A percentile compares a stretch with the other conserved stretches of the same genome.
These are phyloP conservation scores for Trametes polyzona DNA, from an alignment of 1,284 basidiomycete genomes.

Conservation along the genomic window DNA sequence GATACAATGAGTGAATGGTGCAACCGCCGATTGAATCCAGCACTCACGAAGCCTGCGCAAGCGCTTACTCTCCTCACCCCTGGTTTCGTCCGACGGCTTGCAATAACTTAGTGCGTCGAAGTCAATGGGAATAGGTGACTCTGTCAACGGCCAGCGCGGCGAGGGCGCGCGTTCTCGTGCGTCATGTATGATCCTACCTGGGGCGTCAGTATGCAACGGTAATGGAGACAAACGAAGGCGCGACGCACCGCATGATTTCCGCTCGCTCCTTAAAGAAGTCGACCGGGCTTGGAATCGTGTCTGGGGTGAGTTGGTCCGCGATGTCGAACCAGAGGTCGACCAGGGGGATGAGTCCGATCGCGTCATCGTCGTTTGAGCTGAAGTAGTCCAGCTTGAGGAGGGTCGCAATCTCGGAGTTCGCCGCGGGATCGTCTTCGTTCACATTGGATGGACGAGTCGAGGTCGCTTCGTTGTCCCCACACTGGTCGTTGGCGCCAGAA, in stretches of 20 bases:
- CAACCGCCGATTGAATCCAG: neutral
- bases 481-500: too few species aligned
- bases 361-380: neutral
- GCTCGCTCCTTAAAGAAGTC: neutral
- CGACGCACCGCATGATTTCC: neutral
- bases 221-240: too few species aligned
- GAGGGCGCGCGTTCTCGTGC: neutral
- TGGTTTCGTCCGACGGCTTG: neutral
- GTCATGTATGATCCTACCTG: neutral
- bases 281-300: neutral
- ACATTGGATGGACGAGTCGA: neutral
- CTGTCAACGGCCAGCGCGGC: neutral
- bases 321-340: constrained; percentile 9
- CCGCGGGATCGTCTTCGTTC: neutral
- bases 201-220: too few species aligned
- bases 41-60: too few species aligned
- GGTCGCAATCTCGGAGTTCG: neutral
- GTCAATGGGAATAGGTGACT: neutral
- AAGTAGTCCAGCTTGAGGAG: neutral
- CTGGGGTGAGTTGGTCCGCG: neutral
- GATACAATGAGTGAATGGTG: too few species aligned
- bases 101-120: neutral
- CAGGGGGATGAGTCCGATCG: neutral
- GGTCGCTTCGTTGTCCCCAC: too few species aligned
- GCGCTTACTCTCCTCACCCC: neutral